These are phyloP conservation scores for Stephania japonica DNA, from an alignment of 164 flowering plant species.

Conservation along the genomic window DNA sequence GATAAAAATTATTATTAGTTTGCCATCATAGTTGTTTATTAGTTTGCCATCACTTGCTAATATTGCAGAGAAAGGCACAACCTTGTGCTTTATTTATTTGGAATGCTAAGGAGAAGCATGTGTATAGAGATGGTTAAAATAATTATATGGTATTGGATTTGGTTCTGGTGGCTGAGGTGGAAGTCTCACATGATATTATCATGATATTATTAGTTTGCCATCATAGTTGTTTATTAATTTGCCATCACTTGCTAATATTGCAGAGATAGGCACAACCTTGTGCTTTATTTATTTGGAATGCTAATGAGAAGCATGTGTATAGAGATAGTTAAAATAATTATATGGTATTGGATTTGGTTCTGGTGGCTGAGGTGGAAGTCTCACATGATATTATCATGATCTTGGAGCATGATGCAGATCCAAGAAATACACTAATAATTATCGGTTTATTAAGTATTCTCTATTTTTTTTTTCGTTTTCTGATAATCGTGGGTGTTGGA, in stretches of 20 bases:
- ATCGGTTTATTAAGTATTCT: too few species aligned
- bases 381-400: background rate
- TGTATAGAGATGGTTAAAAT: background rate
- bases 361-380: background rate
- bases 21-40: background rate
- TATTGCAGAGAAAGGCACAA: background rate
- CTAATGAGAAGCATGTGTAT: background rate
- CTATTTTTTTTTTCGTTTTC: too few species aligned
- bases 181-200: too few species aligned
- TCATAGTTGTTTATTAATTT: too few species aligned
- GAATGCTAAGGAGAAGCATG: background rate
- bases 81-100: conserved; percentile 3
- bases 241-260: background rate
- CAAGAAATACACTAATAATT: background rate
- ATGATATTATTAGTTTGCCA: background rate
- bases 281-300: background rate
- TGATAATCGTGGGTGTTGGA: too few species aligned
- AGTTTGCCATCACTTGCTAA: background rate
- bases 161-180: background rate
- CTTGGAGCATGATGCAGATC: background rate
- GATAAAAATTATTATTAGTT: too few species aligned
- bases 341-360: background rate
- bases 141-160: background rate
- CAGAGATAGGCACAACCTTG: background rate
- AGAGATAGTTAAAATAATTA: background rate